Evolutionary conservation across 371 early-diverging fungal genomes (phyloP).

Genomic region (Umbelopsis sp.): DNA sequence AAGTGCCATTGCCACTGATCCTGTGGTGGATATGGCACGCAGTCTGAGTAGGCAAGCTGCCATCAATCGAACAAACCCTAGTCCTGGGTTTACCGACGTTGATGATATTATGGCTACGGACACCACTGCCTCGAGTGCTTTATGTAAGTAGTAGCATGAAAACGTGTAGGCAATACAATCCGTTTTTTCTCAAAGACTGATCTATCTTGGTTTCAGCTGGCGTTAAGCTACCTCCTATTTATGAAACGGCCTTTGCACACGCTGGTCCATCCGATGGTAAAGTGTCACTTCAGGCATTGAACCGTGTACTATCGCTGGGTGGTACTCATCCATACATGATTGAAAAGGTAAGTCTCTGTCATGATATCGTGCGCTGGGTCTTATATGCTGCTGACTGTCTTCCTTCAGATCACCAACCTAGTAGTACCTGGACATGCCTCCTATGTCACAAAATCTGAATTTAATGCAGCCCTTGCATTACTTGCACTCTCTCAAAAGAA

Average conservation of each 20-base stretch:
- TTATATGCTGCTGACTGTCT: neutral
- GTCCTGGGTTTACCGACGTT: conserved; percentile 8
- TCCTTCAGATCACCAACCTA: conserved; percentile 44
- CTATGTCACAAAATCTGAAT: conserved; percentile 67
- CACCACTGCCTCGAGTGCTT: conserved; percentile 33
- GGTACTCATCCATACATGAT: conserved; percentile 52
- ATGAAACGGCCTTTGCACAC: conserved; percentile 59
- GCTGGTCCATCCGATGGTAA: conserved; percentile 55
- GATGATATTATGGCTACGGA: conserved; percentile 28
- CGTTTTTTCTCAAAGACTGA: no score
- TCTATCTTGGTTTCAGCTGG: conserved; percentile 40
- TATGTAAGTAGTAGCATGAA: conserved; percentile 24
- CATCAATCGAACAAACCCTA: conserved; percentile 23
- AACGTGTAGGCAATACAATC: neutral
- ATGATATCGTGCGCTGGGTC: neutral
- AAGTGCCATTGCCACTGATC: conserved; percentile 21
- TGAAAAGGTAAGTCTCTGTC: conserved; percentile 49
- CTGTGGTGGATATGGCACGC: conserved; percentile 16
- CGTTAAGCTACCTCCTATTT: conserved; percentile 57
- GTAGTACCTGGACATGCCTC: conserved; percentile 53
- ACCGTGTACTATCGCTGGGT: conserved; percentile 52
- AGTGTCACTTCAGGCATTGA: conserved; percentile 54
- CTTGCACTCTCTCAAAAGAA: conserved; percentile 78
- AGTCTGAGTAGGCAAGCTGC: conserved; percentile 12
- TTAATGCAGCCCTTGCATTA: conserved; percentile 71